Evolutionary conservation across 345 rosid genomes (phyloP), one percentile per base, ranked within the genome.

Genomic region (Laguncularia racemosa): DNA sequence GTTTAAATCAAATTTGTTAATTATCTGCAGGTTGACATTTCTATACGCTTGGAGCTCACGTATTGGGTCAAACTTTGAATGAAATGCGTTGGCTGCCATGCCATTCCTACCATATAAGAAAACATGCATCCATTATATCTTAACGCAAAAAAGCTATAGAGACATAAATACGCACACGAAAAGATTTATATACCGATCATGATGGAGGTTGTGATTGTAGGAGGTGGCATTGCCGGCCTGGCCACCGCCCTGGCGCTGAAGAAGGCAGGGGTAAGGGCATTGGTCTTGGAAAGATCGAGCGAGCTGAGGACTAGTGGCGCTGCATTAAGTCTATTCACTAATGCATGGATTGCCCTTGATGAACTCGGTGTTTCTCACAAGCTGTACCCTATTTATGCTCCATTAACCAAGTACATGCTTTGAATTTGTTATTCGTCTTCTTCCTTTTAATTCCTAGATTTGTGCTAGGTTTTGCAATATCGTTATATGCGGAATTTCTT

Each of bases 321-420:
- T 0, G 77, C 72, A 13, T 15, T 80, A 3, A 54, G 18, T 9
- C 70, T 76, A 12, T 40, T 26, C n/a, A 70, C 79, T 3, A 74
- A 74, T 48, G 78, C 67, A 2, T 74, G 79, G 80, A 60, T 61
- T 4, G 78, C 76, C 3, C 78, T 80, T 16, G 78, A 80, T 20
- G 70, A 66, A 9, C 75, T 80, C 20, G 74, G 74, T 3, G 69
- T 74, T 50, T 62, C 71, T n/a, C 70, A 67, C 54, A 74, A 67
- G 61, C 80, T 80, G 52, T 50, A 40, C 21, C 13, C 75, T 46
- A 20, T 66, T 13, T 74, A 72, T 18, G 52, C 21, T 13, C 57
- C 76, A 9, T 2, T n/a, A 2, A 44, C 13, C 18, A 51, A n/a
- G 72, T 63, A 28, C 9, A 15, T 14, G 14, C 2, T 61, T 14